A percentile compares a stretch with the other conserved stretches of the same genome.
Evolutionary conservation across 2,329 filamentous ascomycete species (phyloP).

Genomic region (Paraphoma chrysanthemicola): DNA sequence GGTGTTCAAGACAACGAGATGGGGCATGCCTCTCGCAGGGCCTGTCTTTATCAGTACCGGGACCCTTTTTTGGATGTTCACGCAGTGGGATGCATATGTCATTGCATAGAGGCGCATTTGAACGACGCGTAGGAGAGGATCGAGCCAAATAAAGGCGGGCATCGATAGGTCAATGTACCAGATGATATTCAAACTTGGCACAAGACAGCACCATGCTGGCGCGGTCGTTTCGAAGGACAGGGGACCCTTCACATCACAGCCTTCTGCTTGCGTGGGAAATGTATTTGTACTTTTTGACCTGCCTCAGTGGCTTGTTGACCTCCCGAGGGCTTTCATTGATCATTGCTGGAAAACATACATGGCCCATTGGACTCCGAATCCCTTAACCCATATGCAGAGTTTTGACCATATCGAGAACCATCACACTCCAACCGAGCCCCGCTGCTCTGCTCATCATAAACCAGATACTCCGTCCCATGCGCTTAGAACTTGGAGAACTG

Average conservation of each 20-base stretch:
- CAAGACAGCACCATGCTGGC: background rate
- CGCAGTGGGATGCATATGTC: conserved; percentile 75
- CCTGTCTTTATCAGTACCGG: conserved; percentile 65
- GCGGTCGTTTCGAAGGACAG: no score
- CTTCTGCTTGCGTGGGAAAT: background rate
- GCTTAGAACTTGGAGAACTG: conserved; percentile 97
- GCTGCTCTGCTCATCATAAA: conserved; percentile 36
- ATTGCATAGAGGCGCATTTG: conserved; percentile 8
- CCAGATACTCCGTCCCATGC: conserved; percentile 36
- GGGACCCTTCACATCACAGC: background rate
- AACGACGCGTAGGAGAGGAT: no score
- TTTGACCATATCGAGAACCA: conserved; percentile 44
- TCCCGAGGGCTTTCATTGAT: conserved; percentile 50
- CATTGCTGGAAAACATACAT: conserved; percentile 51
- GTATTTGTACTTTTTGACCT: conserved; percentile 43
- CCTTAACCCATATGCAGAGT: conserved; percentile 50
- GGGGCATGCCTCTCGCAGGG: conserved; percentile 65
- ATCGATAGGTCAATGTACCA: background rate
- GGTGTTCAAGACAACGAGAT: conserved; percentile 76
- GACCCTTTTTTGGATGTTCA: conserved; percentile 67
- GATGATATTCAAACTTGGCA: background rate
- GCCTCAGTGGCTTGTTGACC: conserved; percentile 45
- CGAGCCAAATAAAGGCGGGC: no score
- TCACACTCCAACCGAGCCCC: conserved; percentile 35
- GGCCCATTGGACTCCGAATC: conserved; percentile 49